These are phyloP conservation scores for Colletotrichum tabaci DNA, from an alignment of 2,329 filamentous ascomycete genomes.

Conservation along the genomic window DNA sequence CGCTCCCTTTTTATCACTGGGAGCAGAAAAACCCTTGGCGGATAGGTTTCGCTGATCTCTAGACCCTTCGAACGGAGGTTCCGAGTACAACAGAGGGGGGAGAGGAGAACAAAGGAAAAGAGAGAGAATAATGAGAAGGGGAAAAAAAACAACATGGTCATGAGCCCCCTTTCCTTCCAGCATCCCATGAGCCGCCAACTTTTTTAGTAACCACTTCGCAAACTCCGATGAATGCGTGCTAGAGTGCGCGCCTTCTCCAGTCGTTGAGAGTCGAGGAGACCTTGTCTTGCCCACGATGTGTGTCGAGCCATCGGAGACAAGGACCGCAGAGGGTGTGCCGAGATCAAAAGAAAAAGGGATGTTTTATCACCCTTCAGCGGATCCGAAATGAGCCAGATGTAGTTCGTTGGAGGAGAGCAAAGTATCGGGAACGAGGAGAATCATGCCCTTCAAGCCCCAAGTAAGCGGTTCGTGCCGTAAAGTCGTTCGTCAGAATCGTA, in stretches of 20 bases:
- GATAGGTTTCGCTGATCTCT: conserved; percentile 27
- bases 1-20: conserved; percentile 36
- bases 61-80: conserved; percentile 25
- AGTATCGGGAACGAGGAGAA: conserved; percentile 32
- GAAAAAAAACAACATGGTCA: conserved; percentile 32
- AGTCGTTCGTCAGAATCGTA: conserved; percentile 43
- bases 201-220: conserved; percentile 42
- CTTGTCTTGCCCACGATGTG: conserved; percentile 13
- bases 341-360: conserved; percentile 26
- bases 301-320: conserved; percentile 22
- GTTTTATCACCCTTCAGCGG: conserved; percentile 27
- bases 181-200: conserved; percentile 38
- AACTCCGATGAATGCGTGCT: conserved; percentile 44
- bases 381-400: conserved; percentile 28
- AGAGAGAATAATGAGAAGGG: conserved; percentile 12
- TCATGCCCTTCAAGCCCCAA: conserved; percentile 38
- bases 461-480: conserved; percentile 40
- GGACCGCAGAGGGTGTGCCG: conserved; percentile 38
- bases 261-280: conserved; percentile 40
- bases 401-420: conserved; percentile 29
- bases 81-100: conserved; percentile 32
- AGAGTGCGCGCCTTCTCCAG: conserved; percentile 41
- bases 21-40: conserved; percentile 29
- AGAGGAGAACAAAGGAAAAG: conserved; percentile 38
- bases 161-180: conserved; percentile 40